phyloP scores from a whole-genome alignment of 352 stramenopile genomes.

The Chrysophaeum taylorii region DNA sequence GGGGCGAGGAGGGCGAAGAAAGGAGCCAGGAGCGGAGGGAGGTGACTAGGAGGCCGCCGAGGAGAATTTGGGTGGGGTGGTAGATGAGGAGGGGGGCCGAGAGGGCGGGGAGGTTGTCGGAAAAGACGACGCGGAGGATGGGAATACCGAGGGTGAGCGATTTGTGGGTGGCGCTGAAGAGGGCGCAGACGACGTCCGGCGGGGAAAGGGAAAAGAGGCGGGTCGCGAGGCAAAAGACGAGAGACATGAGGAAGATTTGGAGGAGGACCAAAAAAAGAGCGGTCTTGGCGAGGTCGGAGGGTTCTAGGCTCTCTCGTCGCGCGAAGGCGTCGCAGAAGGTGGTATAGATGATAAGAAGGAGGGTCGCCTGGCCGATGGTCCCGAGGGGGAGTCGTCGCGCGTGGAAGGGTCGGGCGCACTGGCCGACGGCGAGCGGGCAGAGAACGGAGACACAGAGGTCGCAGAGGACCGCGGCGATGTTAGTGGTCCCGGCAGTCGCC shows the following conservation, averaged over 20 bases:
- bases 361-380: not conserved
- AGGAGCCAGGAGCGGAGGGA: not conserved
- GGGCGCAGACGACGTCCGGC: not conserved
- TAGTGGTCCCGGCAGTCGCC: not conserved
- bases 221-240: not conserved
- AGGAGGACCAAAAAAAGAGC: not conserved
- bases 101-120: not conserved
- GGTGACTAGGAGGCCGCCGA: slow-evolving; percentile 9
- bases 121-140: not conserved
- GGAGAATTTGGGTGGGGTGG: slow-evolving; percentile 13
- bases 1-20: too few species aligned
- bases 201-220: not conserved
- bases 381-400: not conserved
- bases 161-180: slow-evolving; percentile 13
- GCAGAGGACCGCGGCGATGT: not conserved
- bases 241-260: not conserved
- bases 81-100: slow-evolving; percentile 12
- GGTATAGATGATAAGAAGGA: slow-evolving; percentile 13
- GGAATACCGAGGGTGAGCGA: slow-evolving; percentile 8
- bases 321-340: slow-evolving; percentile 10
- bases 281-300: not conserved
- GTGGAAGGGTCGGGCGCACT: not conserved
- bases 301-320: not conserved
- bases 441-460: slow-evolving; percentile 6
- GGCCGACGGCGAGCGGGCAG: not conserved